Percentiles rank a stretch among this genome's conserved stretches.
Conservation (phyloP, 495 filamentous ascomycete species). For the Evernia prunastri region DNA sequence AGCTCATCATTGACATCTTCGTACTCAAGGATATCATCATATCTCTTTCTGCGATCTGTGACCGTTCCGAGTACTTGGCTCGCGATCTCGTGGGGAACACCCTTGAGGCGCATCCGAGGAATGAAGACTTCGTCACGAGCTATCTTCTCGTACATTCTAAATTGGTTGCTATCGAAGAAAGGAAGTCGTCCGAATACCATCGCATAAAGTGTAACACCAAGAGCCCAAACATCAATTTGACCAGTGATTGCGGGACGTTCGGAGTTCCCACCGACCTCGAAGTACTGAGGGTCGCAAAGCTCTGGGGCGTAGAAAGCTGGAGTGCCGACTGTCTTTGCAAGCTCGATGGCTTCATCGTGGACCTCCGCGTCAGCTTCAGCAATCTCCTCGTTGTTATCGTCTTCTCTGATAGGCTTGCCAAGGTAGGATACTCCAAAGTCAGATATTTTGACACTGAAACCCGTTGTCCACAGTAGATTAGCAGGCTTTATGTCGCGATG, state of each 20-base stretch:
- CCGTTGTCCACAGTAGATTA: constrained; percentile 84
- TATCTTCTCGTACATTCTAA: constrained; percentile 81
- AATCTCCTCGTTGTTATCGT: constrained; percentile 64
- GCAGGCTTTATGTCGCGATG: constrained; percentile 98
- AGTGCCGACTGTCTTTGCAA: constrained; percentile 96
- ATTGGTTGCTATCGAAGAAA: constrained; percentile 87
- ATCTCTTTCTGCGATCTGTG: constrained; percentile 45
- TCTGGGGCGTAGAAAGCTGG: constrained; percentile 97
- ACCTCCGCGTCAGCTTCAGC: constrained; percentile 78
- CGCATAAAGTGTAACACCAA: constrained; percentile 93
- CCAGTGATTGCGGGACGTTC: constrained; percentile 52
- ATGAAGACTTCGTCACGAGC: constrained; percentile 86
- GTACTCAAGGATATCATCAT: constrained; percentile 66
- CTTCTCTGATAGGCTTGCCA: constrained; percentile 67
- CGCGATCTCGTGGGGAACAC: constrained; percentile 41
- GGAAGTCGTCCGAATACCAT: constrained; percentile 89
- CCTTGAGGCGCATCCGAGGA: constrained; percentile 68
- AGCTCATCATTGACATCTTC: constrained; percentile 81
- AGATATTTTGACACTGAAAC: constrained; percentile 93
- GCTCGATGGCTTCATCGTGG: constrained; percentile 82
- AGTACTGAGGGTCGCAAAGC: constrained; percentile 78
- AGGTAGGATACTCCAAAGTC: constrained; percentile 98
- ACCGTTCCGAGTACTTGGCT: constrained; percentile 45
- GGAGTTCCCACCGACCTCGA: constrained; percentile 40
- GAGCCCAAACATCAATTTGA: constrained; percentile 92